These are phyloP conservation scores for Hanseniaspora meyeri DNA, from an alignment of 805 yeast species.

Conservation along the genomic window DNA sequence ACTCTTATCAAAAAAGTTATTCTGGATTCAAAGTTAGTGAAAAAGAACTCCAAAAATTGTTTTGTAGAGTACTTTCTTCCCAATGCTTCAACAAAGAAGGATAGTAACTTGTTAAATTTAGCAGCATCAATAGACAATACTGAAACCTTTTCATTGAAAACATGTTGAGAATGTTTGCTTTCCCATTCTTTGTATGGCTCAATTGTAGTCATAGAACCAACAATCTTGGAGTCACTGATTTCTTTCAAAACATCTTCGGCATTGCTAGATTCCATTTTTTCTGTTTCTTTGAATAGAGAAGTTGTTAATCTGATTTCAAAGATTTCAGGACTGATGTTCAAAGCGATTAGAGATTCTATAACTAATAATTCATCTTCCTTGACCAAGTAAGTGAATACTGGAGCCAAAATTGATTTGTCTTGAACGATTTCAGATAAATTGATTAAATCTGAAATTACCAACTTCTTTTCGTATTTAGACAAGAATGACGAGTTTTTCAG, in stretches of 20 bases:
- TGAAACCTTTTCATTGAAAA: conserved; percentile 26
- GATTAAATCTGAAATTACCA: conserved; percentile 30
- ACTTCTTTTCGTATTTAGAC: conserved; percentile 30
- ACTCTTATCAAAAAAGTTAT: conserved; percentile 51
- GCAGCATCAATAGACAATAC: conserved; percentile 25
- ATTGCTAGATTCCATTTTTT: conserved; percentile 17
- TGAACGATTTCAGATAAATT: conserved; percentile 29
- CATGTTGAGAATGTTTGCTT: conserved; percentile 22
- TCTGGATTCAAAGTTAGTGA: conserved; percentile 32
- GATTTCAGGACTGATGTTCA: conserved; percentile 31
- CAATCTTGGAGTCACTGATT: conserved; percentile 21
- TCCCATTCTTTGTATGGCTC: conserved; percentile 26
- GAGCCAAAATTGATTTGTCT: conserved; percentile 30
- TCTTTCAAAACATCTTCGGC: conserved; percentile 27
- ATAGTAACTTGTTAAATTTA: conserved; percentile 34
- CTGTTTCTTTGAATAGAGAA: conserved; percentile 33
- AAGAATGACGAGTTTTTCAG: conserved; percentile 25
- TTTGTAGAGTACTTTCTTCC: conserved; percentile 26
- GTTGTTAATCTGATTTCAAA: conserved; percentile 60
- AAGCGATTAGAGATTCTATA: conserved; percentile 28
- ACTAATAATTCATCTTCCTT: conserved; percentile 30
- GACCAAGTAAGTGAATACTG: conserved; percentile 32
- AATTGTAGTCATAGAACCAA: conserved; percentile 19
- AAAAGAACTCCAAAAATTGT: conserved; percentile 27
- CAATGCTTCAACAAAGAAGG: conserved; percentile 36